These are phyloP conservation scores for Hypoxylon sp. DNA, from an alignment of 2,329 filamentous ascomycete genomes.

Conservation along the genomic window DNA sequence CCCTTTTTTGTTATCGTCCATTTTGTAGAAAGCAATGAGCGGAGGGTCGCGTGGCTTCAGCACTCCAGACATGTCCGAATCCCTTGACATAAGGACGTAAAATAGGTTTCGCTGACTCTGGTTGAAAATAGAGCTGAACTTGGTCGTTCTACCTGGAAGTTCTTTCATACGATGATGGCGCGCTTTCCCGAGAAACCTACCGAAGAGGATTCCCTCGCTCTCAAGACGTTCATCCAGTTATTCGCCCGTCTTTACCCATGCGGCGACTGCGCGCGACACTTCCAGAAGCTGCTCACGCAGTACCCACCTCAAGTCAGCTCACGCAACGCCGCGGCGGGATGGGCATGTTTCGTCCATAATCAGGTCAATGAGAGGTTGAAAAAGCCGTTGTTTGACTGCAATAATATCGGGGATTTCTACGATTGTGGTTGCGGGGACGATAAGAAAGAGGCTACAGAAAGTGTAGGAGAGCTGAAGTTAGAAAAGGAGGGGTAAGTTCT, in stretches of 20 bases:
- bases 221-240: conserved; percentile 75
- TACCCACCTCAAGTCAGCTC: conserved; percentile 77
- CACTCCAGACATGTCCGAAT: neutral
- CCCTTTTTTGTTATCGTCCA: conserved; percentile 28
- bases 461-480: conserved; percentile 51
- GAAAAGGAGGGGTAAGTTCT: conserved; percentile 49
- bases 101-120: conserved; percentile 4
- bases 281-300: conserved; percentile 72
- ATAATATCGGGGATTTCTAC: conserved; percentile 78
- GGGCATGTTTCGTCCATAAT: conserved; percentile 79
- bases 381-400: conserved; percentile 76
- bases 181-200: conserved; percentile 77
- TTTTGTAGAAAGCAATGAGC: neutral
- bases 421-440: conserved; percentile 81
- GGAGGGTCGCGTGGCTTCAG: neutral
- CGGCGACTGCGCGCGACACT: conserved; percentile 78
- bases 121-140: conserved; percentile 68
- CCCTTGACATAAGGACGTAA: neutral
- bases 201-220: conserved; percentile 72
- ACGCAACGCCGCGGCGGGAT: conserved; percentile 75
- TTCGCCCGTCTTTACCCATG: conserved; percentile 80
- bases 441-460: conserved; percentile 58
- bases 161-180: conserved; percentile 79
- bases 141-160: conserved; percentile 77
- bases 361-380: conserved; percentile 75